Evolutionary conservation across 2,329 filamentous ascomycete genomes (phyloP).

Genomic region (Cladophialophora bantiana): DNA sequence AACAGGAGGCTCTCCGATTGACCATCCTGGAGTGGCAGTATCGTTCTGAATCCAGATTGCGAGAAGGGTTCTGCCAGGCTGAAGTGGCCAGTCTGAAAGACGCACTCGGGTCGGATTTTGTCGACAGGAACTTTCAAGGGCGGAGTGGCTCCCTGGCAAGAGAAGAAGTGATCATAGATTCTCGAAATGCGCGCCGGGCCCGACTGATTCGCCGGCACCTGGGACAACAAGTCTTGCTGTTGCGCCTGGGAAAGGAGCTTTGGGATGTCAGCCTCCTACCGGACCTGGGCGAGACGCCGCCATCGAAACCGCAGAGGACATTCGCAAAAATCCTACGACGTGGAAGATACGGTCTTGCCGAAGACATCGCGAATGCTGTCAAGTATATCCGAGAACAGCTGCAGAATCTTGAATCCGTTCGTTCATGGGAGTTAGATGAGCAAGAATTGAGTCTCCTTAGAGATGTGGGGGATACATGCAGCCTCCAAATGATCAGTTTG

Average conservation of each 20-base stretch:
- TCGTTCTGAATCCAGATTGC: constrained; percentile 74
- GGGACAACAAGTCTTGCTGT: constrained; percentile 38
- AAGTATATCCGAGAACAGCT: constrained; percentile 47
- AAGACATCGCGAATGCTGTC: constrained; percentile 43
- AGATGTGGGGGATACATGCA: constrained; percentile 24
- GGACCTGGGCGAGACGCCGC: background rate
- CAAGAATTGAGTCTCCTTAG: constrained; percentile 8
- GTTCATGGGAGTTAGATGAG: constrained; percentile 37
- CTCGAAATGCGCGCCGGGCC: constrained; percentile 66
- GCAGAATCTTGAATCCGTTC: constrained; percentile 44
- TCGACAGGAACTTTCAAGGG: constrained; percentile 61
- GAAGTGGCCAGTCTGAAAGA: constrained; percentile 78
- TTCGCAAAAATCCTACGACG: background rate
- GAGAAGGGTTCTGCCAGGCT: constrained; percentile 75
- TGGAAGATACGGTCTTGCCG: background rate
- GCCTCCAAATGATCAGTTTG: constrained; percentile 26
- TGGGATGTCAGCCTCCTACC: constrained; percentile 24
- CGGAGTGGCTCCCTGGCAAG: constrained; percentile 29
- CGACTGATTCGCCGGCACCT: constrained; percentile 77
- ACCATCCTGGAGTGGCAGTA: constrained; percentile 84
- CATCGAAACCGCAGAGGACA: constrained; percentile 6
- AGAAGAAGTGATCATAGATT: constrained; percentile 61
- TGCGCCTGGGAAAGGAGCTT: constrained; percentile 28
- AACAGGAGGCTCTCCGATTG: constrained; percentile 80
- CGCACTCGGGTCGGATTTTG: constrained; percentile 70